Conservation (phyloP, 2,329 filamentous ascomycete species). For the Sclerotinia minor region DNA sequence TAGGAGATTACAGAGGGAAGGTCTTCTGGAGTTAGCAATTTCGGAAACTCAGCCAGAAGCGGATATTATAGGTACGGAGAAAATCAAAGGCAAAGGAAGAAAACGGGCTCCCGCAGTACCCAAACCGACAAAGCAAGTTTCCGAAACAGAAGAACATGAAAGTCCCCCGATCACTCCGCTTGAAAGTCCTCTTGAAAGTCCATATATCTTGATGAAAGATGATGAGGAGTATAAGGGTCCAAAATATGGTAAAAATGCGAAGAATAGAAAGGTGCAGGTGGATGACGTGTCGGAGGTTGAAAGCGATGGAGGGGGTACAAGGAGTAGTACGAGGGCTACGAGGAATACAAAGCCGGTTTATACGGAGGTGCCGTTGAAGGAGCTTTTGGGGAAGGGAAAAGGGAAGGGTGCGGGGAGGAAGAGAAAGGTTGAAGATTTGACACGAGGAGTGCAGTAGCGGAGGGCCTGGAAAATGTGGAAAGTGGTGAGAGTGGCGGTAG, state of each 20-base stretch:
- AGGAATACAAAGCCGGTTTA: conserved; percentile 16
- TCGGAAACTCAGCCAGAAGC: too few species aligned
- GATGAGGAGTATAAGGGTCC: not conserved
- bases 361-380: not conserved
- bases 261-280: too few species aligned
- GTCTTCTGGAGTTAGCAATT: not conserved
- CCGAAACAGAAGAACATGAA: not conserved
- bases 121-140: not conserved
- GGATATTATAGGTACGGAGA: not conserved
- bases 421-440: conserved; percentile 1
- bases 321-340: conserved; percentile 9
- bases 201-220: not conserved
- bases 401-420: not conserved
- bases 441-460: not conserved
- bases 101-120: not conserved
- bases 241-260: not conserved
- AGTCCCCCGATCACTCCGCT: not conserved
- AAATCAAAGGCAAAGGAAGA: not conserved
- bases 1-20: conserved; percentile 1
- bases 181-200: not conserved
- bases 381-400: not conserved
- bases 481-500: too few species aligned
- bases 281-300: not conserved
- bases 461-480: too few species aligned
- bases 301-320: not conserved